These are phyloP conservation scores for Zizania latifolia DNA, from an alignment of 176 grass and related monocot species.

Conservation along the genomic window DNA sequence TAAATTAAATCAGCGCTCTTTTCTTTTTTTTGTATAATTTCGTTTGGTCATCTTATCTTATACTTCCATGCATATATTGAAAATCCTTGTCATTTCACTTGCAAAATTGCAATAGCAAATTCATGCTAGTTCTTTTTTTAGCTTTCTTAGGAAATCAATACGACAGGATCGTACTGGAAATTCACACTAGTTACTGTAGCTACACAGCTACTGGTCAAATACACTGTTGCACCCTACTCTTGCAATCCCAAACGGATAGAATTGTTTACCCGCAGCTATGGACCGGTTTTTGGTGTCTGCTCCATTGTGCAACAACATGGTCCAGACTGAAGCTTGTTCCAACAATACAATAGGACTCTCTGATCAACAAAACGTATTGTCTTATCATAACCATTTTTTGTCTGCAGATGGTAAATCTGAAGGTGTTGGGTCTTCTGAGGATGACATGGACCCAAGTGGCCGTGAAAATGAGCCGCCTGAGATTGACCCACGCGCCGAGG, in stretches of 20 bases:
- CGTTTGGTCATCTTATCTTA: background rate
- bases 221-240: background rate
- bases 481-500: conserved; percentile 53
- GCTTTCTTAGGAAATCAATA: background rate
- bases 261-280: conserved; percentile 27
- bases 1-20: background rate
- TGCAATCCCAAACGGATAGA: conserved; percentile 12
- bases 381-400: conserved; percentile 12
- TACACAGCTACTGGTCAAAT: background rate
- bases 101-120: background rate
- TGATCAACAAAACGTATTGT: conserved; percentile 13
- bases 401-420: conserved; percentile 67
- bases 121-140: background rate
- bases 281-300: conserved; percentile 12
- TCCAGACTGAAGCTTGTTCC: conserved; percentile 16
- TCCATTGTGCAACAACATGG: conserved; percentile 26
- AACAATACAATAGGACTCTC: conserved; percentile 4
- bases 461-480: conserved; percentile 50
- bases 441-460: conserved; percentile 63
- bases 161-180: background rate
- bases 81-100: background rate
- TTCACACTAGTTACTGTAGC: background rate
- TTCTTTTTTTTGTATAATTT: background rate
- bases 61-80: background rate
- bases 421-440: conserved; percentile 69